Conservation (phyloP, 1,284 basidiomycete species). For the Leucocoprinus gongylophorus region DNA sequence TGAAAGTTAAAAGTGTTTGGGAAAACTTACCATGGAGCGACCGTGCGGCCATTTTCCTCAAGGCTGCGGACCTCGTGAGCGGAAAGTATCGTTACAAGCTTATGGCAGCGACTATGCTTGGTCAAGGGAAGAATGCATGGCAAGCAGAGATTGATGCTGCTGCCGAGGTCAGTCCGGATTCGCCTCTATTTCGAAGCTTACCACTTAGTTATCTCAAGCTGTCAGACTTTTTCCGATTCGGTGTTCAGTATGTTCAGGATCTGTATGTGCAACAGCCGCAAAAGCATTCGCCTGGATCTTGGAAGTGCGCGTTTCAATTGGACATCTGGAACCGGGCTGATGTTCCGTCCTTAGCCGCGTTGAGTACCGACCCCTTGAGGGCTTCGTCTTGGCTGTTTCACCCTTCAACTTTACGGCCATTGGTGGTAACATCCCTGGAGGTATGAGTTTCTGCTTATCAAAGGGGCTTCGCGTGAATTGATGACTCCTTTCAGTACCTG, state of each 20-base stretch:
- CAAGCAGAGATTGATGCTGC: conserved; percentile 99
- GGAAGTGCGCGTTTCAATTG: conserved; percentile 72
- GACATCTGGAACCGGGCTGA: not conserved
- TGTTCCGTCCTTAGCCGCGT: conserved; percentile 54
- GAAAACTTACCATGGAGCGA: conserved; percentile 95
- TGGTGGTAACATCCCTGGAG: conserved; percentile 83
- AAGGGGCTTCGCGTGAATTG: not conserved
- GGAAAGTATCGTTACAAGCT: conserved; percentile 94
- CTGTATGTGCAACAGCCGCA: conserved; percentile 88
- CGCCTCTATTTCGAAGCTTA: conserved; percentile 5
- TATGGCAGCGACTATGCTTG: conserved; percentile 95
- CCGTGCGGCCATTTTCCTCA: conserved; percentile 95
- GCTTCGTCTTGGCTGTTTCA: conserved; percentile 95
- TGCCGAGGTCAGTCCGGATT: conserved; percentile 67
- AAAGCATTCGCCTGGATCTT: conserved; percentile 80
- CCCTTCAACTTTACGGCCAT: conserved; percentile 99
- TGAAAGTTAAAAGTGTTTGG: conserved; percentile 85
- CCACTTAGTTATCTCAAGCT: conserved; percentile 43
- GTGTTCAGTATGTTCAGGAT: conserved; percentile 95
- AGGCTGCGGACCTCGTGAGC: conserved; percentile 90
- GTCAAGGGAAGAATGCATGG: conserved; percentile 99
- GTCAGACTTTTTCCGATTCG: conserved; percentile 93
- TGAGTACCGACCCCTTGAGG: conserved; percentile 95
- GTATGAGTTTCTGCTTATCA: conserved; percentile 32
- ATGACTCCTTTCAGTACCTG: conserved; percentile 53